These are phyloP conservation scores for Linnemannia exigua DNA, from an alignment of 192 early-diverging fungal genomes.

Conservation along the genomic window DNA sequence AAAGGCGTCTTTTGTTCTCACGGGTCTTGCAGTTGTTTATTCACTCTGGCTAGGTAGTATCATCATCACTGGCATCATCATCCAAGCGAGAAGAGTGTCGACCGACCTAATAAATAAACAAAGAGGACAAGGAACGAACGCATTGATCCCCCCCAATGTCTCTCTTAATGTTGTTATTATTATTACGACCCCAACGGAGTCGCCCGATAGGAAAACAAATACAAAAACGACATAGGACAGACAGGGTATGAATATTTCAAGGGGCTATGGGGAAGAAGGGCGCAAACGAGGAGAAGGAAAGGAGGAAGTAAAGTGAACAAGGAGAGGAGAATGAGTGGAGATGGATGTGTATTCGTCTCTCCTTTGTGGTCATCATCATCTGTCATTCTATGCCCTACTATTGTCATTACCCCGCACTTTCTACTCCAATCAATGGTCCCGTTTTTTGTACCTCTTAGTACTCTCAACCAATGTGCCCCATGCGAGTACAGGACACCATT, in stretches of 20 bases:
- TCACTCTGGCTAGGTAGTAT: too few relatives aligned
- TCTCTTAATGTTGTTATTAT: background rate
- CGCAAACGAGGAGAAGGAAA: background rate
- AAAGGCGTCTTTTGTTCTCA: too few relatives aligned
- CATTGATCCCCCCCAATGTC: background rate
- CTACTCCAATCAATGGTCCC: too few relatives aligned
- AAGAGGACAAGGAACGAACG: background rate
- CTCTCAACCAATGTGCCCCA: background rate
- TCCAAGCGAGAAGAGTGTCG: background rate
- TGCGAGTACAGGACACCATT: background rate
- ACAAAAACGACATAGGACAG: too few relatives aligned
- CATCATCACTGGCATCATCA: background rate
- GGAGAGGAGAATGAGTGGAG: too few relatives aligned
- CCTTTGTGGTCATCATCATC: too few relatives aligned
- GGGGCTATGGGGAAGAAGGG: background rate
- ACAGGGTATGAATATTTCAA: background rate
- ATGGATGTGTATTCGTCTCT: too few relatives aligned
- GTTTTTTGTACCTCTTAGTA: too few relatives aligned
- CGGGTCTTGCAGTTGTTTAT: too few relatives aligned
- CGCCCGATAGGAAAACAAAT: background rate
- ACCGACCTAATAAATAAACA: background rate
- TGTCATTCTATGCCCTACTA: too few relatives aligned
- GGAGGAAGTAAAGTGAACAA: too few relatives aligned
- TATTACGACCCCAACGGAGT: constrained; percentile 2
- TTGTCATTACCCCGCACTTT: too few relatives aligned